These are phyloP conservation scores for Hymenoscyphus infarciens DNA, from an alignment of 2,329 filamentous ascomycete species.

Conservation along the genomic window DNA sequence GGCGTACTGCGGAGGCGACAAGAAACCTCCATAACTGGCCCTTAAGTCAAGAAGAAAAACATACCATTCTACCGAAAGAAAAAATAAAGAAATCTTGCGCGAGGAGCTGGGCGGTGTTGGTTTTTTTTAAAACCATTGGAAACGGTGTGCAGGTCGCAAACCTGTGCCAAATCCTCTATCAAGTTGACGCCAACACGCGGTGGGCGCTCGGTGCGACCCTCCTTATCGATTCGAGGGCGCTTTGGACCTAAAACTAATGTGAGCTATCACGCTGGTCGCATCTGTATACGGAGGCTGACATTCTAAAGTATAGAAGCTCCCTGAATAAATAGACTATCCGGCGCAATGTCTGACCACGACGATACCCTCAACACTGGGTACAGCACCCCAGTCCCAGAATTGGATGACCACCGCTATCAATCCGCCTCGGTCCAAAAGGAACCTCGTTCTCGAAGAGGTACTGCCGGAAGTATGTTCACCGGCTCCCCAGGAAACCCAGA, in stretches of 20 bases:
- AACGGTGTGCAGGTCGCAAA: conserved; percentile 35
- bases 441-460: conserved; percentile 62
- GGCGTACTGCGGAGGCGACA: conserved; percentile 96
- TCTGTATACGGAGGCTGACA: conserved; percentile 1
- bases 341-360: conserved; percentile 66
- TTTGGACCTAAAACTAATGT: conserved; percentile 9
- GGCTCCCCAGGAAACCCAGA: conserved; percentile 37
- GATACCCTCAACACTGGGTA: conserved; percentile 62
- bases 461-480: conserved; percentile 67
- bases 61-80: conserved; percentile 14
- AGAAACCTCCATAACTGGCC: conserved; percentile 91
- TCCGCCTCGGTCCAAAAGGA: conserved; percentile 54
- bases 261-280: conserved; percentile 3
- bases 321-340: conserved; percentile 34
- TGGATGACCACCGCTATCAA: conserved; percentile 83
- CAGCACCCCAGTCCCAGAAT: conserved; percentile 70
- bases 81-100: conserved; percentile 13
- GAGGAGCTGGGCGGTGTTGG: conserved; percentile 24
- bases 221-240: conserved; percentile 33
- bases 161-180: conserved; percentile 40
- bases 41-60: conserved; percentile 10
- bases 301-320: conserved; percentile 38
- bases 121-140: conserved; percentile 13
- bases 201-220: conserved; percentile 53
- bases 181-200: conserved; percentile 49